Base-by-base conservation (phyloP, 1,284 basidiomycete genomes). In the Cryptococcus jaspeensis region DNA sequence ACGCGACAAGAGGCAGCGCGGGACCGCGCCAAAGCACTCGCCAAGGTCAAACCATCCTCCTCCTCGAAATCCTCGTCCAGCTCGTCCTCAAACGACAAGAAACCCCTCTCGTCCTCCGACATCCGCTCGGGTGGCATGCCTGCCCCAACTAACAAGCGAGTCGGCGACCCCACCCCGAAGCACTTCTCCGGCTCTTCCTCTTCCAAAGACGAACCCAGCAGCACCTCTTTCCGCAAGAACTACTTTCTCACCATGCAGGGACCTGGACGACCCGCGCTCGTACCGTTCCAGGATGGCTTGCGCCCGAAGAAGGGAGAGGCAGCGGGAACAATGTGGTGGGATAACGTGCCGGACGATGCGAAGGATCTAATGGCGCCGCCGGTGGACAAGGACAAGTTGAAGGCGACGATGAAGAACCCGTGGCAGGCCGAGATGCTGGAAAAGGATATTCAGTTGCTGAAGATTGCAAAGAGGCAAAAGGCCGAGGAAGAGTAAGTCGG, bases 211-310 rank as follows among this genome's bases (percentile, higher is more conserved):
- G 67, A 73, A 42, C 69, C 71, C 2, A 63, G 62, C 16, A 63
- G 56, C 41, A 60, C 48, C 4, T 56, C 56, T 2, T 72, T 68
- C 48, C 54, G 63, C 38, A 66, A 70, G 52, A 71, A 73, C 50
- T 73, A 70, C 59, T 71, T 73, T 45, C 25, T 73, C 49, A 73
- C 71, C 2, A 73, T 73, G 71, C 71, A 73, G 42, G 71, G 71
- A 7, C 71, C 71, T 5, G 71, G 71, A 15, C 42, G 69, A 49
- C 71, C 71, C 20, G 71, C 71, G 7, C 55, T 73, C 2, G 71
- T 73, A 12, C 71, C 71, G 11, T 73, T 73, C 44, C 71, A 73
- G 55, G 64, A 67, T 52, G 71, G 71, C 2, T 51, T 73, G 11
- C 23, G 69, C 37, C 71, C 71, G 15, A 65, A 65, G 45, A 53